A percentile compares a stretch with the other conserved stretches of the same genome.
Evolutionary conservation across 768 basidiomycete genomes (phyloP).

Genomic region (Pholiota conissans): DNA sequence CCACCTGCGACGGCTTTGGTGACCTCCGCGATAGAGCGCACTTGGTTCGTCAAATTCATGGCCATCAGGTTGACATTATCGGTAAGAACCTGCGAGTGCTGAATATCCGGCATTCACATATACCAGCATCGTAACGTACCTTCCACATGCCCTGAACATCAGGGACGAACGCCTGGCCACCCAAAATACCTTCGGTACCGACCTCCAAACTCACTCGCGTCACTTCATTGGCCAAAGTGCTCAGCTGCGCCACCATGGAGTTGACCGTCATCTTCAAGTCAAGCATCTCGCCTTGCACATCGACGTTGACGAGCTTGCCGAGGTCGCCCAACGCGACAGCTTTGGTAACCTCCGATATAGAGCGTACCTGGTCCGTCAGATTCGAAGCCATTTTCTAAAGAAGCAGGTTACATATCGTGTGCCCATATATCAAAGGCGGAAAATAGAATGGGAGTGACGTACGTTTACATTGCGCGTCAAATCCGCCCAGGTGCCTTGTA

Average conservation of each 20-base stretch:
- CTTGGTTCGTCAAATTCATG: slow-evolving; percentile 88
- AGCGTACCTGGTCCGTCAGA: slow-evolving; percentile 84
- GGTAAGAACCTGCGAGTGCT: slow-evolving; percentile 45
- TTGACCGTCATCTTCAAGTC: slow-evolving; percentile 86
- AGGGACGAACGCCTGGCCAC: slow-evolving; percentile 90
- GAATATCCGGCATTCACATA: not conserved
- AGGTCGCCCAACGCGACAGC: slow-evolving; percentile 88
- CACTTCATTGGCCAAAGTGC: slow-evolving; percentile 78
- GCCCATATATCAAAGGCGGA: not conserved
- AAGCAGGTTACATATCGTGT: not conserved
- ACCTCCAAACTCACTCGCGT: slow-evolving; percentile 91
- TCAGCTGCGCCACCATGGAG: slow-evolving; percentile 82
- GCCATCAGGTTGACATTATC: slow-evolving; percentile 91
- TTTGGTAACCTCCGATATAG: slow-evolving; percentile 89
- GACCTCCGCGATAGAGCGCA: slow-evolving; percentile 82
- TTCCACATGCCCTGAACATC: slow-evolving; percentile 96
- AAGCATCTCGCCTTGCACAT: slow-evolving; percentile 94
- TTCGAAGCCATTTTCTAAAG: slow-evolving; percentile 84
- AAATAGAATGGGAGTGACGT: slow-evolving; percentile 24
- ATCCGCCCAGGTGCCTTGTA: slow-evolving; percentile 92
- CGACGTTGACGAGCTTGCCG: slow-evolving; percentile 82
- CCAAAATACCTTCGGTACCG: slow-evolving; percentile 90
- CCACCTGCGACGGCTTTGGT: slow-evolving; percentile 95
- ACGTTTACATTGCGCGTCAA: slow-evolving; percentile 91
- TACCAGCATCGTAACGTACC: slow-evolving; percentile 33